phyloP scores from a whole-genome alignment of 345 rosid genomes.

The Cochlearia excelsa region DNA sequence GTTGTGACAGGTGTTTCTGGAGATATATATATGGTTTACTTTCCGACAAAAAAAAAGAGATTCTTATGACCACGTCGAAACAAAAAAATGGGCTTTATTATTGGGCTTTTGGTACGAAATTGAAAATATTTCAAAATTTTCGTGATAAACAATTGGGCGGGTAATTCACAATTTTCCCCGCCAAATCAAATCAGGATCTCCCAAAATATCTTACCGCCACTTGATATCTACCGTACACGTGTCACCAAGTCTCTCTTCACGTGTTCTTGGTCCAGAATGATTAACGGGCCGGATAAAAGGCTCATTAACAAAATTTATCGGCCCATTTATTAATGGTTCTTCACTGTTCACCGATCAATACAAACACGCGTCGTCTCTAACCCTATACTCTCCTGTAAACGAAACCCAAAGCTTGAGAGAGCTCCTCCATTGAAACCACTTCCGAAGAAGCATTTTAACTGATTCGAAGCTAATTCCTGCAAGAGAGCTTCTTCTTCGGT shows the following conservation, averaged over 20 bases:
- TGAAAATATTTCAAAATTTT: constrained; percentile 25
- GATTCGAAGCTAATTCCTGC: background rate
- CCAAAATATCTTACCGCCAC: constrained; percentile 24
- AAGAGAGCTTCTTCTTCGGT: constrained; percentile 22
- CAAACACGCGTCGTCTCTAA: constrained; percentile 27
- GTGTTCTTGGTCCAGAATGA: too few species aligned
- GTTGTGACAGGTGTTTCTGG: background rate
- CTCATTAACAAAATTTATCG: background rate
- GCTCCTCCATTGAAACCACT: constrained; percentile 25
- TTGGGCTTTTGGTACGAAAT: constrained; percentile 16
- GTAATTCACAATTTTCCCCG: constrained; percentile 26
- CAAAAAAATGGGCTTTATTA: constrained; percentile 23
- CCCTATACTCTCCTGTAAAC: constrained; percentile 20
- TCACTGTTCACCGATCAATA: constrained; percentile 15
- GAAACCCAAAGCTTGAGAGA: constrained; percentile 11
- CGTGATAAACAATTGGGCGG: constrained; percentile 20
- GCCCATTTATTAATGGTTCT: constrained; percentile 16
- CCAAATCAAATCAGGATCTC: background rate
- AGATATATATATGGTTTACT: too few species aligned
- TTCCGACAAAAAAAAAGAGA: too few species aligned
- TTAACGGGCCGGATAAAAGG: background rate
- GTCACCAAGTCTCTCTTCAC: constrained; percentile 9
- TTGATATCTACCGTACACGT: constrained; percentile 39
- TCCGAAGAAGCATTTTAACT: constrained; percentile 1
- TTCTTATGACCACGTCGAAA: too few species aligned